These are phyloP conservation scores for Nymphaea thermarum DNA, from an alignment of 164 flowering plant species.

Conservation along the genomic window DNA sequence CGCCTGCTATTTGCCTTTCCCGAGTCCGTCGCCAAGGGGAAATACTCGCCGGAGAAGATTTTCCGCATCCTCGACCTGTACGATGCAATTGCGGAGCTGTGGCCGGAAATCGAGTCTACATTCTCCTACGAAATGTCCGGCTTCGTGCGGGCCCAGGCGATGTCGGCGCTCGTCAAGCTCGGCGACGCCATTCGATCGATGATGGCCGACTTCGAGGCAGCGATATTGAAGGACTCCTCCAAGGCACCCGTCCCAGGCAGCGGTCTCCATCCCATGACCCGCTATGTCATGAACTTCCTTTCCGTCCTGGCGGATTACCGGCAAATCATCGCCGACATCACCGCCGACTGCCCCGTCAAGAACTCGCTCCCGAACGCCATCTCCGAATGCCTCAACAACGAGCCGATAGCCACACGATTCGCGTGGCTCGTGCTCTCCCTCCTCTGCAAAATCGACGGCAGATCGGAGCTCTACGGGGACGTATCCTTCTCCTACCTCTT, in stretches of 20 bases:
- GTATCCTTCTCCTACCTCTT: constrained; percentile 41
- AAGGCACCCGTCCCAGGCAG: constrained; percentile 32
- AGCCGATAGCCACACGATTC: constrained; percentile 7
- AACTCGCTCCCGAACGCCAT: constrained; percentile 21
- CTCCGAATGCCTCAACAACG: constrained; percentile 2
- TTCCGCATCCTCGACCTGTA: constrained; percentile 50
- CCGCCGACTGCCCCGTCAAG: constrained; percentile 21
- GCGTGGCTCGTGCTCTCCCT: constrained; percentile 54
- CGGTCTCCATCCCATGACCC: constrained; percentile 45
- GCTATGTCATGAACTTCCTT: constrained; percentile 37
- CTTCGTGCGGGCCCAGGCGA: constrained; percentile 31
- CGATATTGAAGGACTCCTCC: constrained; percentile 37
- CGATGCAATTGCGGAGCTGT: constrained; percentile 26
- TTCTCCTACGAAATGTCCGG: constrained; percentile 42
- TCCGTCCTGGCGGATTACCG: constrained; percentile 40
- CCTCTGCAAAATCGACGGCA: constrained; percentile 57
- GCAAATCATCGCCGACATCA: constrained; percentile 29
- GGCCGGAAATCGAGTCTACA: constrained; percentile 46
- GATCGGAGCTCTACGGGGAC: constrained; percentile 42
- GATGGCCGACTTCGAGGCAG: constrained; percentile 37
- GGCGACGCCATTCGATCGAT: constrained; percentile 29
- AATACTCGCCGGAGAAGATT: constrained; percentile 43
- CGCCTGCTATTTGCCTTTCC: constrained; percentile 38
- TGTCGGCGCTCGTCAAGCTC: constrained; percentile 23
- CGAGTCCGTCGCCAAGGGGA: constrained; percentile 31